These are phyloP conservation scores for Cercophora scortea DNA, from an alignment of 495 filamentous ascomycete species.

Conservation along the genomic window DNA sequence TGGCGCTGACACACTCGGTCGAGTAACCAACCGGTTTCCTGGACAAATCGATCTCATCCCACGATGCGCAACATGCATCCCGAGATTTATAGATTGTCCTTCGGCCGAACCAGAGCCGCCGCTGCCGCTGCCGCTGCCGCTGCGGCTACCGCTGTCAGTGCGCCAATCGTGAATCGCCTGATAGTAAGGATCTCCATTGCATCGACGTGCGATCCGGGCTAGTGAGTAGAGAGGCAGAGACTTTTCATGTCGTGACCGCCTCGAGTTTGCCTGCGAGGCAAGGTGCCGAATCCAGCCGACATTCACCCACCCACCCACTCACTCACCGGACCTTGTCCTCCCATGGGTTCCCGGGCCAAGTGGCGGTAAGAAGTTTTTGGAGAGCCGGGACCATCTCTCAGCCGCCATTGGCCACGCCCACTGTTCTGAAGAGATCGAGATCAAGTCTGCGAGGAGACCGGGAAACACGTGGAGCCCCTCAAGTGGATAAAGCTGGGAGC, in stretches of 20 bases:
- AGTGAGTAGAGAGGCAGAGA: neutral
- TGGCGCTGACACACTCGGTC: neutral
- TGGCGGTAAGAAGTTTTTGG: conserved; percentile 4
- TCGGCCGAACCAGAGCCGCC: neutral
- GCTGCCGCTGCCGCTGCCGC: neutral
- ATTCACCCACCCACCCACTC: too few species aligned
- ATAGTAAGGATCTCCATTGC: neutral
- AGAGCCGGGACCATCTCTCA: conserved; percentile 1
- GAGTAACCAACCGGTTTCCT: neutral
- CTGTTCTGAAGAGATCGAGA: conserved; percentile 10
- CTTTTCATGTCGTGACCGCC: neutral
- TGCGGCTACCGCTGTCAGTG: too few species aligned
- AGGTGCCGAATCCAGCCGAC: too few species aligned
- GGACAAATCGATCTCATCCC: neutral
- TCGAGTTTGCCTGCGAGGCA: neutral
- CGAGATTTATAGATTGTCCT: neutral
- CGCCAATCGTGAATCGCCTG: too few species aligned
- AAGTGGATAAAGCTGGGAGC: conserved; percentile 6
- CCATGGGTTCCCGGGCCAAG: neutral
- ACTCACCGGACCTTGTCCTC: too few species aligned
- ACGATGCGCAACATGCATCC: neutral
- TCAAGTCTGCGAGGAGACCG: conserved; percentile 2
- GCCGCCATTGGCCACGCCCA: conserved; percentile 1
- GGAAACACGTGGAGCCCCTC: conserved; percentile 17
- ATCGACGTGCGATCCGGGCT: neutral